phyloP scores from a whole-genome alignment of 2,329 filamentous ascomycete species.

The Talaromyces sp. region DNA sequence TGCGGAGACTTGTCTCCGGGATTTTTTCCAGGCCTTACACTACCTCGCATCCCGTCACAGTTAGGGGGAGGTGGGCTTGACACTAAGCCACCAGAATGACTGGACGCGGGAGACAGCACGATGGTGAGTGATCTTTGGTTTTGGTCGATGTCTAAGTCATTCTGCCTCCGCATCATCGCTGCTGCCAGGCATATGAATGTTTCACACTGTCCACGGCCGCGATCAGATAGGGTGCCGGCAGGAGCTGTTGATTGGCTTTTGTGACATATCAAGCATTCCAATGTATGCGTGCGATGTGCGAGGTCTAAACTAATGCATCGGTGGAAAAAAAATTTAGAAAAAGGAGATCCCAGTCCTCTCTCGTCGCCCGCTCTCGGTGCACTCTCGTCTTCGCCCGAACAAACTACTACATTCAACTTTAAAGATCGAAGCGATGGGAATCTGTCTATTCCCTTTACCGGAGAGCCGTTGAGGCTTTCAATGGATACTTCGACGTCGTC shows the following conservation, averaged over 20 bases:
- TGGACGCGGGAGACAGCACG: conserved; percentile 37
- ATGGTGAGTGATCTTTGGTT: conserved; percentile 37
- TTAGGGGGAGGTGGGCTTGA: conserved; percentile 11
- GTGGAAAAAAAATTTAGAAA: conserved; percentile 16
- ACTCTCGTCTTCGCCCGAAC: conserved; percentile 38
- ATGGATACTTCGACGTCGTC: conserved; percentile 65
- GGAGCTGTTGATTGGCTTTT: conserved; percentile 11
- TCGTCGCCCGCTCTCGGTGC: conserved; percentile 37
- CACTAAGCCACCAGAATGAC: conserved; percentile 27
- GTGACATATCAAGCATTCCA: conserved; percentile 19
- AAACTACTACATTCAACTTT: conserved; percentile 37
- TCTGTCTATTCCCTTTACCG: conserved; percentile 48
- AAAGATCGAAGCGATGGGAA: conserved; percentile 53
- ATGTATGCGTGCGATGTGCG: conserved; percentile 14
- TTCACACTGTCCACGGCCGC: not conserved
- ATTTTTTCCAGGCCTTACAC: conserved; percentile 1
- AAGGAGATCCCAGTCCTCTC: conserved; percentile 42
- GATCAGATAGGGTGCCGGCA: conserved; percentile 17
- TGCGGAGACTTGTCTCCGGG: conserved; percentile 25
- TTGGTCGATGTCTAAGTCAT: not conserved
- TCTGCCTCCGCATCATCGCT: not conserved
- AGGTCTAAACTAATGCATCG: conserved; percentile 15
- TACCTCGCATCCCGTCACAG: conserved; percentile 8
- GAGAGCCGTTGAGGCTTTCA: conserved; percentile 68
- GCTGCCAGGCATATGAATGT: not conserved